Base-by-base conservation (phyloP, 495 filamentous ascomycete genomes). In the Penicillium diatomitis region DNA sequence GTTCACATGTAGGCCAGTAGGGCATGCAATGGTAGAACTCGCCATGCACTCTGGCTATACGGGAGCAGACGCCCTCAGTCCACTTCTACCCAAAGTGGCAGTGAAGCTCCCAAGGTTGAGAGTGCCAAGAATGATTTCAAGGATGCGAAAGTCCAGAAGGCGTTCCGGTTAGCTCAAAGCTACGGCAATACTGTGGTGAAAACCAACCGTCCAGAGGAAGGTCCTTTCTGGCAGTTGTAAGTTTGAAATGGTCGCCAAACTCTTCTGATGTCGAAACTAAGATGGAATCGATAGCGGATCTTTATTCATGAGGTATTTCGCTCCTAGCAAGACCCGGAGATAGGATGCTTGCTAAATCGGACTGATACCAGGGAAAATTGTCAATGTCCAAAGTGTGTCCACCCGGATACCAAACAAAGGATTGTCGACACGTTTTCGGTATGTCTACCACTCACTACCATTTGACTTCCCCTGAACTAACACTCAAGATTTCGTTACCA, bases 381-480 rank as follows among this genome's bases (percentile, higher is more conserved):
- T 58, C 86, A 81, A 43, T 95, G 89, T 58, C 49, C 61, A 0
- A 61, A 70, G 42, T 96, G 90, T 62, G 72, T 88, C 7, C 82
- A 95, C 60, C 81, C 79, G 49, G 80, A 85, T 45, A 96, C 90
- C 9, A 80, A 66, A 61, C 90, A 96, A 64, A 74, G 87, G 32
- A 75, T 76, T 30, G 71, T 85, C 35, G 75, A 91, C 56, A 89
- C 83, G 0, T 90, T 90, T 55, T 65, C 64, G 49, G 83, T 86
- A 72, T 53, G 71, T 32, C 29, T 20, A 20, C 20, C 20, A 20
- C 20, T 20, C 20, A 20, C 20, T 20, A 20, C 20, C 20, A 20
- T 20, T 20, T 20, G 20, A 20, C 20, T 20, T 20, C 20, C 20
- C 20, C 20, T 20, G 20, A 20, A 20, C 20, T 2, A 20, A 20